phyloP scores from a whole-genome alignment of 371 early-diverging fungal species.

The Zychaea mexicana region DNA sequence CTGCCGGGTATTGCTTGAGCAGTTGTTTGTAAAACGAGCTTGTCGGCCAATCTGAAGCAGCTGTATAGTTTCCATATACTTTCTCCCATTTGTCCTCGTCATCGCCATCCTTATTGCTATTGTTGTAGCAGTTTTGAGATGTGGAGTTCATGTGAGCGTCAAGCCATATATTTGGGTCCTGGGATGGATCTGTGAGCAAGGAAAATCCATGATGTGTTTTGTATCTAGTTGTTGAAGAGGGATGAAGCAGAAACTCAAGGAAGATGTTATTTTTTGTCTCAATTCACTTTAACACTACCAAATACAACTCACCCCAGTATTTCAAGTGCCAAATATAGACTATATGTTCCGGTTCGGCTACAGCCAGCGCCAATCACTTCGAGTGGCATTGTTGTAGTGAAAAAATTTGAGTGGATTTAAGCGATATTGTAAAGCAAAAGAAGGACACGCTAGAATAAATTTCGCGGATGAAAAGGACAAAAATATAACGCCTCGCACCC shows the following conservation, averaged over 20 bases:
- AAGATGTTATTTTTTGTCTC: neutral
- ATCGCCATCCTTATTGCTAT: neutral
- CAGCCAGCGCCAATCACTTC: constrained; percentile 6
- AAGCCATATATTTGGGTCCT: neutral
- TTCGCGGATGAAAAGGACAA: too few relatives aligned
- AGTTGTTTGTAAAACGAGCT: constrained; percentile 12
- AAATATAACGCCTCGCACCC: too few relatives aligned
- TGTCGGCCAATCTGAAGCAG: constrained; percentile 19
- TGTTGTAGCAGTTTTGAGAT: neutral
- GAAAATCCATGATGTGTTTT: neutral
- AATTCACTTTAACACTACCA: too few relatives aligned
- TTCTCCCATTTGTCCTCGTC: neutral
- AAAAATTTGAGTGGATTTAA: too few relatives aligned
- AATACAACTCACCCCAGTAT: constrained; percentile 1
- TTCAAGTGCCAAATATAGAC: neutral
- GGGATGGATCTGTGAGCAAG: neutral
- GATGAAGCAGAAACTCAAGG: neutral
- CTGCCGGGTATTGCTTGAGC: constrained; percentile 29
- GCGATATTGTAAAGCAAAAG: too few relatives aligned
- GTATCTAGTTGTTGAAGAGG: neutral
- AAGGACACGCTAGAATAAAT: too few relatives aligned
- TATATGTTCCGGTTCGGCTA: constrained; percentile 5
- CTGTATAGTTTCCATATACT: constrained; percentile 1
- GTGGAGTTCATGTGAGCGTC: neutral
- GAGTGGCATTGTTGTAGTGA: constrained; percentile 1